These are phyloP conservation scores for Apophysomyces sp. DNA, from an alignment of 371 early-diverging fungal genomes.

Conservation along the genomic window DNA sequence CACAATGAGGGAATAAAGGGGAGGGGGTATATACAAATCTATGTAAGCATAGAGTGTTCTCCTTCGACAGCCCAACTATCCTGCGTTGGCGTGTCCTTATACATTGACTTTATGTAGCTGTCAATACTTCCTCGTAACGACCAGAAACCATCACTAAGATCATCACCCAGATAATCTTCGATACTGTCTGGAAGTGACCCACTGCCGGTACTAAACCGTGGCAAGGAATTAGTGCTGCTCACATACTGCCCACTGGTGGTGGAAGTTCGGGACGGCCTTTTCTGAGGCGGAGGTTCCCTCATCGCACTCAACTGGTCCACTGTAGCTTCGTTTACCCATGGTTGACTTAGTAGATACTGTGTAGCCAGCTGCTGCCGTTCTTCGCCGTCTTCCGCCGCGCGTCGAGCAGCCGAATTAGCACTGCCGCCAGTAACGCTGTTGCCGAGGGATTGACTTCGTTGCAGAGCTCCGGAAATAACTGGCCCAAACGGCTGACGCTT, in stretches of 20 bases:
- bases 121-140: conserved; percentile 1
- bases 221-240: not conserved
- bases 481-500: conserved; percentile 40
- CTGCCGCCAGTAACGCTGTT: conserved; percentile 11
- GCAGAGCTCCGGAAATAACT: conserved; percentile 34
- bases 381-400: conserved; percentile 11
- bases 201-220: not conserved
- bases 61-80: not conserved
- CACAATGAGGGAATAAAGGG: not conserved
- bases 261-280: not conserved
- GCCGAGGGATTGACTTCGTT: conserved; percentile 7
- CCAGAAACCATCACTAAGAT: not conserved
- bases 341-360: conserved; percentile 57
- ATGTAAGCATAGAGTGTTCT: not conserved
- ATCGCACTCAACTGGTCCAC: conserved; percentile 65
- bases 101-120: not conserved
- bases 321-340: conserved; percentile 59
- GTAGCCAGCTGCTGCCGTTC: conserved; percentile 46
- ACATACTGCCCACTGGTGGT: not conserved
- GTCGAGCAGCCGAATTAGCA: conserved; percentile 1
- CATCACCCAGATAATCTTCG: not conserved
- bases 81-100: not conserved
- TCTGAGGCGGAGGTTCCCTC: conserved; percentile 60
- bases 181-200: not conserved
- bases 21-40: not conserved